Evolutionary conservation across 208 protist genomes (phyloP), one percentile per base, ranked within the genome.

Genomic region (Acanthamoeba royreba): DNA sequence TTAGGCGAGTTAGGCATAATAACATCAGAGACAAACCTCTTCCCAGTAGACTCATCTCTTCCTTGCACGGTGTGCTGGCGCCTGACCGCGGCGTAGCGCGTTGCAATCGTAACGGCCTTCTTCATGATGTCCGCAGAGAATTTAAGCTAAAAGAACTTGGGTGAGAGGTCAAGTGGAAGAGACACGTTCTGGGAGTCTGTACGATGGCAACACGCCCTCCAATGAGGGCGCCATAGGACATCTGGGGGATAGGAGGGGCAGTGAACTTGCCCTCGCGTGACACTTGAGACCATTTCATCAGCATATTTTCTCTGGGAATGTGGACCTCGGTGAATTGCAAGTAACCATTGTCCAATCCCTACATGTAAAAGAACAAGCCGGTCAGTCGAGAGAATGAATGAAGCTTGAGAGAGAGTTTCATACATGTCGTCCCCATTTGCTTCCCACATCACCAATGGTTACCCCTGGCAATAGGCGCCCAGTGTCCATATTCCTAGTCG

Each of bases 311-410:
- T 9, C 93, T 79, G 22, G 95, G 95, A 11, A 97, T 95, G 42
- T 88, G 72, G 25, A 97, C 95, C 13, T 95, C 13, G 49, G 92
- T 69, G 45, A 97, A 96, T 9, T 31, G 33, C 5, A 97, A 13
- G 15, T 88, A 96, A 45, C 96, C 96, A 61, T 96, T 97, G 83
- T 97, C 96, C 77, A 95, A 79, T 55, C 92, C 93, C 47, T 97
- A n/a, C n/a, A 83, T 4, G 31, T 42, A 52, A 63, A 55, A 7
- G 33, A 7, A 86, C 46, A 55, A 17, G 25, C 25, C 19, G n/a
- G n/a, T n/a, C n/a, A n/a, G n/a, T n/a, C n/a, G n/a, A n/a, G n/a
- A n/a, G n/a, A n/a, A n/a, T n/a, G n/a, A n/a, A 87, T 5, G 33
- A 7, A 17, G 46, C 1, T 8, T 13, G 22, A 52, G 4, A 33